Conservation (phyloP, 768 basidiomycete species). For the Lactarius pseudohatsudake region DNA sequence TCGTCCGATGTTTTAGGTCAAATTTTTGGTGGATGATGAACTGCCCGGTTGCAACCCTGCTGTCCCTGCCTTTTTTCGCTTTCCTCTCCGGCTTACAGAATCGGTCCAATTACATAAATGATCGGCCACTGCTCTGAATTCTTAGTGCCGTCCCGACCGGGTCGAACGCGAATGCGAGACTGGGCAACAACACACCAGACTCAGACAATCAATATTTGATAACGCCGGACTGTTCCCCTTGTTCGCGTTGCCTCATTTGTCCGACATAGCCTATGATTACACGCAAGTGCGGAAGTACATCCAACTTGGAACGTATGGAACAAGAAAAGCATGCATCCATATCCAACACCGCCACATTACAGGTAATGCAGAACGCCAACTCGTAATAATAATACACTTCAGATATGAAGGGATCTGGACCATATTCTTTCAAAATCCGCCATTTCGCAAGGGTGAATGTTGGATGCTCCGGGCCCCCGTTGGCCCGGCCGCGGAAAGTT, state of each 20-base stretch:
- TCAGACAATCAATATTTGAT: background rate
- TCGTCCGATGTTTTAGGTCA: slow-evolving; percentile 30
- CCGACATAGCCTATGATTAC: slow-evolving; percentile 3
- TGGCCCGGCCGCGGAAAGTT: slow-evolving; percentile 2
- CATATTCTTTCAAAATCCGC: slow-evolving; percentile 3
- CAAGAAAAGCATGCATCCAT: slow-evolving; percentile 8
- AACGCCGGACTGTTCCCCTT: background rate
- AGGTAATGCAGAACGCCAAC: background rate
- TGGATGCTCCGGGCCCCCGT: background rate
- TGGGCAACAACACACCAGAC: slow-evolving; percentile 8
- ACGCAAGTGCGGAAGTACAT: slow-evolving; percentile 8
- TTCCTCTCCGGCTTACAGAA: slow-evolving; percentile 16
- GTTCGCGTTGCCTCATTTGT: background rate
- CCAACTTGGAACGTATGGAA: background rate
- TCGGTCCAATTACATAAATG: slow-evolving; percentile 19
- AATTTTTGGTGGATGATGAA: background rate
- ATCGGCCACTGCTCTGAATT: slow-evolving; percentile 11
- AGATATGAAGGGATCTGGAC: background rate
- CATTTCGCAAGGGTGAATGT: slow-evolving; percentile 4
- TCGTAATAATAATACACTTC: slow-evolving; percentile 15
- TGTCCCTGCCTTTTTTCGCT: no score
- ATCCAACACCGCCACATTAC: slow-evolving; percentile 5
- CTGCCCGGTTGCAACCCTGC: background rate
- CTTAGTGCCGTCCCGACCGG: slow-evolving; percentile 23
- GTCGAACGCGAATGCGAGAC: slow-evolving; percentile 20